phyloP scores from a whole-genome alignment of 441 rosid genomes.

The Arabidopsis hybrid region DNA sequence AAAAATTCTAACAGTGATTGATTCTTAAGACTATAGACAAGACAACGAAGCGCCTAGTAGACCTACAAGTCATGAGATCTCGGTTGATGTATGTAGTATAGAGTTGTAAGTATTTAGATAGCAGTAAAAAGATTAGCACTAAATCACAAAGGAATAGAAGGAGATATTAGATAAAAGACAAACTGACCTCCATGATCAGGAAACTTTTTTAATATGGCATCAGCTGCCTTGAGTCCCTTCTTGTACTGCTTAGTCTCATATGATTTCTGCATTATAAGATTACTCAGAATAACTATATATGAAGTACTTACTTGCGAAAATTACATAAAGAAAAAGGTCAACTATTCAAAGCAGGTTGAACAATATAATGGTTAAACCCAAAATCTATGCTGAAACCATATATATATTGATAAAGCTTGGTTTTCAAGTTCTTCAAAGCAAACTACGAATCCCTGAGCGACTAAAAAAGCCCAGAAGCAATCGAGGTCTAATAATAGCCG shows the following conservation, averaged over 20 bases:
- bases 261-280: constrained; percentile 76
- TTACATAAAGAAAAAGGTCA: background rate
- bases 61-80: constrained; percentile 1
- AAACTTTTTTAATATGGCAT: constrained; percentile 93
- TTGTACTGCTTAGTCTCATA: constrained; percentile 99
- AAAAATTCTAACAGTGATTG: background rate
- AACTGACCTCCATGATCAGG: constrained; percentile 97
- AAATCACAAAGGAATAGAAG: constrained; percentile 3
- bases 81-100: background rate
- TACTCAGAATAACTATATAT: background rate
- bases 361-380: background rate
- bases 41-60: background rate
- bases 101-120: too few relatives aligned
- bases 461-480: constrained; percentile 35
- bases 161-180: constrained; percentile 17
- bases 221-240: constrained; percentile 99
- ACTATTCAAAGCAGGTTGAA: background rate
- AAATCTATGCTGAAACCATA: background rate
- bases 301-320: background rate
- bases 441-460: constrained; percentile 10
- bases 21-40: background rate
- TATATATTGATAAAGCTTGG: background rate
- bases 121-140: background rate
- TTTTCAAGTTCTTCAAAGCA: background rate
- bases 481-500: background rate